A percentile compares a stretch with the other conserved stretches of the same genome.
Conservation (phyloP, 495 filamentous ascomycete species). For the Cercophora samala region DNA sequence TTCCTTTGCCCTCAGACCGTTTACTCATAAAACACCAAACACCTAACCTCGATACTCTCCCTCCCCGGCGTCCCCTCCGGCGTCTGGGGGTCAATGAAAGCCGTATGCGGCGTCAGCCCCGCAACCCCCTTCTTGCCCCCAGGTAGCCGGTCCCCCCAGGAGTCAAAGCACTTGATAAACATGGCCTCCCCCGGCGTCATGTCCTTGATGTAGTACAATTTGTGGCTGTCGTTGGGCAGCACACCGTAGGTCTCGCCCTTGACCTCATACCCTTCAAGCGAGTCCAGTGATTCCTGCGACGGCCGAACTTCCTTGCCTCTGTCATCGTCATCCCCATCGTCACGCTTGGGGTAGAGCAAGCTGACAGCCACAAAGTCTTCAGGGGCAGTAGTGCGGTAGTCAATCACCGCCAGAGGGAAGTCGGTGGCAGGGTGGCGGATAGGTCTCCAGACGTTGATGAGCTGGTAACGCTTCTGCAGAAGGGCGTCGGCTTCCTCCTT, state of each 20-base stretch:
- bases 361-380: slow-evolving; percentile 65
- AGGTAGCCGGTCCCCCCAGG: slow-evolving; percentile 51
- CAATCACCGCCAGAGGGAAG: slow-evolving; percentile 67
- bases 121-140: slow-evolving; percentile 47
- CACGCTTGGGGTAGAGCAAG: slow-evolving; percentile 68
- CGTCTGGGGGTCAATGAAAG: slow-evolving; percentile 71
- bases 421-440: slow-evolving; percentile 62
- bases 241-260: slow-evolving; percentile 68
- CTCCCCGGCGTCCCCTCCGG: slow-evolving; percentile 55
- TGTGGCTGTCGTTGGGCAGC: slow-evolving; percentile 52
- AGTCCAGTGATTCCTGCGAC: slow-evolving; percentile 21
- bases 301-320: slow-evolving; percentile 37
- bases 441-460: slow-evolving; percentile 86
- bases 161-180: slow-evolving; percentile 82
- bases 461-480: slow-evolving; percentile 61
- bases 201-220: slow-evolving; percentile 78
- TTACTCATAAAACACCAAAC: slow-evolving; percentile 67
- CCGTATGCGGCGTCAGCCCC: slow-evolving; percentile 75
- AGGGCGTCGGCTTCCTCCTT: slow-evolving; percentile 54
- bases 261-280: slow-evolving; percentile 45
- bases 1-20: neutral
- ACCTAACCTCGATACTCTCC: slow-evolving; percentile 87
- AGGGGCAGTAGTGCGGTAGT: slow-evolving; percentile 57
- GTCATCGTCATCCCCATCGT: slow-evolving; percentile 35
- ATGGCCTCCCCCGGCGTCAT: slow-evolving; percentile 73